These are phyloP conservation scores for Fusarium sp. DNA, from an alignment of 2,329 filamentous ascomycete genomes.

Conservation along the genomic window DNA sequence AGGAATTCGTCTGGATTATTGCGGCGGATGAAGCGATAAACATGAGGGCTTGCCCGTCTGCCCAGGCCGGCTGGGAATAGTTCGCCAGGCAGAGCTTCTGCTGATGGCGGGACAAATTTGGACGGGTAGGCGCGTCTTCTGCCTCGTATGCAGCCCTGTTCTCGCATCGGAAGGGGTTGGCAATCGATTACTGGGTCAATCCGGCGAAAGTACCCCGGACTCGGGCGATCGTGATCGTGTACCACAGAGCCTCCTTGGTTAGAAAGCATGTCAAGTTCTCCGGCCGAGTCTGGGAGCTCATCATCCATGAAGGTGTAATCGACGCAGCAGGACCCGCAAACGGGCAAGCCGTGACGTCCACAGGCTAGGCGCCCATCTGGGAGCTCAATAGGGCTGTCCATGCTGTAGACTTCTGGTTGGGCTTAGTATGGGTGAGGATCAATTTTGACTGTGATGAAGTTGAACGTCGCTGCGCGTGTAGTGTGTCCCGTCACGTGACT, in stretches of 20 bases:
- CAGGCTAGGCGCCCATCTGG: constrained; percentile 53
- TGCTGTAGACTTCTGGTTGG: neutral
- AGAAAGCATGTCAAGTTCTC: constrained; percentile 14
- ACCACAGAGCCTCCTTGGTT: neutral
- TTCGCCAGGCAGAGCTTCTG: neutral
- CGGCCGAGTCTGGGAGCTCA: constrained; percentile 30
- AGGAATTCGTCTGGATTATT: constrained; percentile 44
- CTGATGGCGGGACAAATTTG: constrained; percentile 21
- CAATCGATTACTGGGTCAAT: neutral
- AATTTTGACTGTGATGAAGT: neutral
- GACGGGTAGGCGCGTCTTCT: constrained; percentile 25
- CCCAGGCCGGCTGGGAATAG: neutral
- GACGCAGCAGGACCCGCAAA: constrained; percentile 48
- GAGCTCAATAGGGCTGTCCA: constrained; percentile 39
- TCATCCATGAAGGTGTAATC: constrained; percentile 52
- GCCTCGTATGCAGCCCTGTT: neutral
- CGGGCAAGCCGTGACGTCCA: constrained; percentile 47
- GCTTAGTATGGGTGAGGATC: neutral
- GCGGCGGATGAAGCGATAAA: constrained; percentile 12
- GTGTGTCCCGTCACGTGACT: neutral
- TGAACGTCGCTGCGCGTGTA: neutral
- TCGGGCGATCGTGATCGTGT: neutral
- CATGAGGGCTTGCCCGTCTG: neutral
- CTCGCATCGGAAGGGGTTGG: too few relatives aligned
- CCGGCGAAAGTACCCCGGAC: neutral